Percentiles rank a stretch among this genome's conserved stretches.
Conservation (phyloP, 805 yeast species). For the Metschnikowia baotianmanensis region DNA sequence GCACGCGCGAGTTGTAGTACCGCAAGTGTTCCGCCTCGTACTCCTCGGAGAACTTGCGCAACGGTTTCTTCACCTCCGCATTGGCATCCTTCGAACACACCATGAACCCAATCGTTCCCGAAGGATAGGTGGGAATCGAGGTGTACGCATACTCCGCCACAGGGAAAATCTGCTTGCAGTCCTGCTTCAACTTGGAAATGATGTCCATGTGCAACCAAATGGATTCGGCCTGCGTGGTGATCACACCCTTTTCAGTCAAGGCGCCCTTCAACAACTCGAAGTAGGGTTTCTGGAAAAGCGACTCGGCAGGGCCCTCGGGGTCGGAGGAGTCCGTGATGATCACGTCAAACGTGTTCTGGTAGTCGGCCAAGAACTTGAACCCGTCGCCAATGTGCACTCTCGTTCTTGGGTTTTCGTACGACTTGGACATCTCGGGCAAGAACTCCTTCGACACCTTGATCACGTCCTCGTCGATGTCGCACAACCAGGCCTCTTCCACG, state of each 20-base stretch:
- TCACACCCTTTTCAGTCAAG: conserved; percentile 88
- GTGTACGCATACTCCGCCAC: conserved; percentile 89
- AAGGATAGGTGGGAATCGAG: conserved; percentile 93
- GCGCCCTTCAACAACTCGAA: conserved; percentile 81
- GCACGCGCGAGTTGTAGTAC: conserved; percentile 83
- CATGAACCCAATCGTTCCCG: conserved; percentile 98
- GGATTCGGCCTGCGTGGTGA: conserved; percentile 92
- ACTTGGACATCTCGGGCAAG: conserved; percentile 83
- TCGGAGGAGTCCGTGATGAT: conserved; percentile 97
- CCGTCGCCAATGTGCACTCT: conserved; percentile 94
- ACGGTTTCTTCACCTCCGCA: conserved; percentile 65
- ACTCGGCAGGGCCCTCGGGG: conserved; percentile 98
- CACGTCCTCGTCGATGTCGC: conserved; percentile 95
- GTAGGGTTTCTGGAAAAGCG: conserved; percentile 89
- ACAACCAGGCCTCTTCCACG: conserved; percentile 85
- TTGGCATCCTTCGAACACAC: conserved; percentile 77
- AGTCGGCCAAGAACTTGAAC: conserved; percentile 85
- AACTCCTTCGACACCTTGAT: conserved; percentile 81
- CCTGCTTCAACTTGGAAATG: conserved; percentile 76
- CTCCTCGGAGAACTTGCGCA: conserved; percentile 59
- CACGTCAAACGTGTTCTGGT: conserved; percentile 86
- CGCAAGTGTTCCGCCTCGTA: conserved; percentile 64
- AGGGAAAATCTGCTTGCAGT: conserved; percentile 84
- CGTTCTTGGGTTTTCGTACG: conserved; percentile 85
- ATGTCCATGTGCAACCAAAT: conserved; percentile 89